A percentile compares a stretch with the other conserved stretches of the same genome.
Conservation (phyloP, 129 eudicot species). For the carrot (Daucus carota) region DNA sequence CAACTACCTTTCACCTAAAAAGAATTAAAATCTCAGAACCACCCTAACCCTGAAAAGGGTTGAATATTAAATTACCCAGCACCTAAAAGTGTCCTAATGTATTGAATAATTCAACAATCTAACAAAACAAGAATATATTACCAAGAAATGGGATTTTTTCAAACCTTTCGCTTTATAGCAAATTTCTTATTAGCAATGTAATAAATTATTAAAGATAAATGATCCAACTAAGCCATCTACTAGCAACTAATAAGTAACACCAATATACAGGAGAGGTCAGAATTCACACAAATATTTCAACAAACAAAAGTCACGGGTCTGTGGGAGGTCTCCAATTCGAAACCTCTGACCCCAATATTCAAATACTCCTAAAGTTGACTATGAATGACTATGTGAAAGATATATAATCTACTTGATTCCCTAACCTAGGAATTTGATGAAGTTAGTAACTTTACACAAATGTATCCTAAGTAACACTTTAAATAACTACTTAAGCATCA, state of each 20-base stretch:
- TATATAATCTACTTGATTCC: neutral
- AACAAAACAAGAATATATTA: neutral
- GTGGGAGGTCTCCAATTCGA: neutral
- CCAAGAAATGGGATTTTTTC: neutral
- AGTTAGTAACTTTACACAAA: neutral
- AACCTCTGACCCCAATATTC: neutral
- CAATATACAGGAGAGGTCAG: neutral
- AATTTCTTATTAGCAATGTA: neutral
- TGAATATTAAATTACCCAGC: neutral
- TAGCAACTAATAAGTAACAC: neutral
- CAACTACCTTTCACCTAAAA: neutral
- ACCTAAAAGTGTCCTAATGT: neutral
- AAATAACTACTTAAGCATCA: neutral
- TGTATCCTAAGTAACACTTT: neutral
- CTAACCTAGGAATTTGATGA: neutral
- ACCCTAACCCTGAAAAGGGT: neutral
- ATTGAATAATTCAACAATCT: neutral
- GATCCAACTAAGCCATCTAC: neutral
- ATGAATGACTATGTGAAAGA: neutral
- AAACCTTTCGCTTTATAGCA: neutral
- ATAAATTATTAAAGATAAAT: neutral
- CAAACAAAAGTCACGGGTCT: neutral
- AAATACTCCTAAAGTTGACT: neutral
- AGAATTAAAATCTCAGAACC: neutral
- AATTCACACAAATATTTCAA: neutral